phyloP scores from a whole-genome alignment of 2,329 filamentous ascomycete genomes.

The Aspergillus hiratsukae region DNA sequence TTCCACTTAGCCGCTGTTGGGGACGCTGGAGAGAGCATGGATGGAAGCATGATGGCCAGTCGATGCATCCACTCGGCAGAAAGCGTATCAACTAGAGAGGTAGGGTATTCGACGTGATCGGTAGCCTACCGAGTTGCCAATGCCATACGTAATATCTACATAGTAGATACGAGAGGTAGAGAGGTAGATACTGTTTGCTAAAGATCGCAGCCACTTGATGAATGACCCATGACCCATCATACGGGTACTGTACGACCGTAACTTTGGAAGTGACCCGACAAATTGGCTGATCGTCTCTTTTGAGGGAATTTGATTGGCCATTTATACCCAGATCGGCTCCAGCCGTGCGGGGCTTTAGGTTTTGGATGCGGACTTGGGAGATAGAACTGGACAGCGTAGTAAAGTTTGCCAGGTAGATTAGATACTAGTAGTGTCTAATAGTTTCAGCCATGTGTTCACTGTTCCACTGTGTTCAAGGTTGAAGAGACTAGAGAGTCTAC shows the following conservation, averaged over 20 bases:
- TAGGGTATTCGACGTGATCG: background rate
- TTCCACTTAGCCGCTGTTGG: background rate
- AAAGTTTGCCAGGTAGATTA: background rate
- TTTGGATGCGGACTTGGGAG: background rate
- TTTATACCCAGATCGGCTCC: background rate
- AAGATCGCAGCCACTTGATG: background rate
- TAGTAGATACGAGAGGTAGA: background rate
- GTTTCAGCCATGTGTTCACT: background rate
- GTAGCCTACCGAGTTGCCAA: background rate
- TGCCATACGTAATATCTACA: background rate
- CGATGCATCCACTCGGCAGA: background rate
- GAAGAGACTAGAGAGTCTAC: background rate
- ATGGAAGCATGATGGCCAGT: background rate
- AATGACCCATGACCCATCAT: background rate
- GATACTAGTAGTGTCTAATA: background rate
- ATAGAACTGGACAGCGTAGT: background rate
- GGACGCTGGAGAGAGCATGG: background rate
- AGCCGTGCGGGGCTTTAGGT: constrained; percentile 9
- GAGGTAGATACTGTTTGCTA: background rate
- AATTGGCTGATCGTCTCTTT: background rate
- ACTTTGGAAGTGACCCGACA: background rate
- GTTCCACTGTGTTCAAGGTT: too few relatives aligned
- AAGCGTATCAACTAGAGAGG: background rate
- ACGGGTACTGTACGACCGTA: background rate
- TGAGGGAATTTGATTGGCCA: background rate